Evolutionary conservation across 164 flowering plant genomes (phyloP).

Genomic region (Magnolia changhungtana): DNA sequence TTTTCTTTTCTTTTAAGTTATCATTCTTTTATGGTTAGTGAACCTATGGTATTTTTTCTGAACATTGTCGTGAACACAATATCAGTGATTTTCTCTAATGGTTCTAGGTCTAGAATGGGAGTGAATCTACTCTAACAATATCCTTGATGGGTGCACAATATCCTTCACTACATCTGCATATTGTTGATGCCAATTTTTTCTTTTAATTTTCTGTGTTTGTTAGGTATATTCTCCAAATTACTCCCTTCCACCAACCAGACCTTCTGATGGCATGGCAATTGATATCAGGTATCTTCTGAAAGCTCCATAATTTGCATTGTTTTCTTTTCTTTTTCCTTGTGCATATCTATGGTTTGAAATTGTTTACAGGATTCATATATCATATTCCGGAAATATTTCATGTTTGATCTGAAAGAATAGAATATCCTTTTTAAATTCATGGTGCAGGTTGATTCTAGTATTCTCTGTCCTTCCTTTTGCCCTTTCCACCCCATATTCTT

Average conservation of each 20-base stretch:
- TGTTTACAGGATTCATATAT: too few species aligned
- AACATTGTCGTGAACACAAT: too few species aligned
- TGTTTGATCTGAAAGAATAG: too few species aligned
- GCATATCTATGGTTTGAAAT: too few species aligned
- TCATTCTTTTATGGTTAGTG: not conserved
- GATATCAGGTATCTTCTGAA: slow-evolving; percentile 47
- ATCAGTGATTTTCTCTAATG: too few species aligned
- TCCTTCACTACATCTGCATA: not conserved
- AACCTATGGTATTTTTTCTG: too few species aligned
- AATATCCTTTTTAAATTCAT: too few species aligned
- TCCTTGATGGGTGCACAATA: not conserved
- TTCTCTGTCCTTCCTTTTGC: too few species aligned
- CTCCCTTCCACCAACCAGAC: slow-evolving; percentile 41
- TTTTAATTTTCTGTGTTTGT: not conserved
- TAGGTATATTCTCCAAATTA: slow-evolving; percentile 63
- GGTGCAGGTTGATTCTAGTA: too few species aligned
- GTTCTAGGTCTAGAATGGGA: not conserved
- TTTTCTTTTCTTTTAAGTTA: not conserved
- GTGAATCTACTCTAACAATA: not conserved
- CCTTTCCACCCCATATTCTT: too few species aligned
- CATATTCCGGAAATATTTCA: too few species aligned
- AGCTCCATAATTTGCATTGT: not conserved
- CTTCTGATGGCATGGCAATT: slow-evolving; percentile 53
- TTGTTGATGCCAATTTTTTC: slow-evolving; percentile 6
- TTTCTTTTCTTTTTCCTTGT: not conserved